These are phyloP conservation scores for Aspergillus brunneoviolaceus DNA, from an alignment of 2,329 filamentous ascomycete species.

Conservation along the genomic window DNA sequence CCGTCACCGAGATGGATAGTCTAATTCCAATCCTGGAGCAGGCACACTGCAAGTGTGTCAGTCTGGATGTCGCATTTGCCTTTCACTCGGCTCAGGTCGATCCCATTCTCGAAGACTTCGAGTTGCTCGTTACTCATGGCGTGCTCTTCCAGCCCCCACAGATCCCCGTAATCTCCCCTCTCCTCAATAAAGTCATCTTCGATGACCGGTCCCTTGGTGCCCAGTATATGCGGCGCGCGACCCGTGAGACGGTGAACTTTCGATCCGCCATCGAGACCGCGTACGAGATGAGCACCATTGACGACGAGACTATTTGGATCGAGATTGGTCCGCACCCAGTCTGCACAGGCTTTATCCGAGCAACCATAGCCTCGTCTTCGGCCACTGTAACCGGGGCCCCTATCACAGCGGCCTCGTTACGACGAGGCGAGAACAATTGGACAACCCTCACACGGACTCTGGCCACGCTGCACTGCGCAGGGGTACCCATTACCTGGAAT, in stretches of 20 bases:
- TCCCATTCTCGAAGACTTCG: slow-evolving; percentile 16
- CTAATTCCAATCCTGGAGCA: slow-evolving; percentile 52
- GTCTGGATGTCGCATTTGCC: slow-evolving; percentile 65
- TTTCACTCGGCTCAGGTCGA: slow-evolving; percentile 35
- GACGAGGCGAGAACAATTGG: slow-evolving; percentile 63
- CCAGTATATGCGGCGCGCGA: slow-evolving; percentile 63
- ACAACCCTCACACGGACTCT: slow-evolving; percentile 61
- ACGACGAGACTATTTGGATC: slow-evolving; percentile 67
- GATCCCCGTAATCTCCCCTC: slow-evolving; percentile 65
- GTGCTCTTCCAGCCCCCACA: slow-evolving; percentile 10
- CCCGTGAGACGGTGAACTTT: slow-evolving; percentile 69
- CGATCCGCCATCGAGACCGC: slow-evolving; percentile 60
- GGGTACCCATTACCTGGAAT: slow-evolving; percentile 66
- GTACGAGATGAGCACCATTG: slow-evolving; percentile 49
- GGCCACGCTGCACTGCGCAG: slow-evolving; percentile 60
- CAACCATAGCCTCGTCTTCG: slow-evolving; percentile 52
- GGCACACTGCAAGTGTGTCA: slow-evolving; percentile 60
- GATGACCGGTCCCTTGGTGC: slow-evolving; percentile 58
- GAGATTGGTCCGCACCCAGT: slow-evolving; percentile 73
- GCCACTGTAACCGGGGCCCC: slow-evolving; percentile 48
- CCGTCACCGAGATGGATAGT: slow-evolving; percentile 58
- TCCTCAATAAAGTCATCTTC: slow-evolving; percentile 58
- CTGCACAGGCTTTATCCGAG: slow-evolving; percentile 66
- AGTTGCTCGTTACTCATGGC: slow-evolving; percentile 4
- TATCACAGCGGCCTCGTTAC: slow-evolving; percentile 54